A percentile compares a stretch with the other conserved stretches of the same genome.
phyloP scores from a whole-genome alignment of 768 basidiomycete genomes.

The Boletus rubropictus region DNA sequence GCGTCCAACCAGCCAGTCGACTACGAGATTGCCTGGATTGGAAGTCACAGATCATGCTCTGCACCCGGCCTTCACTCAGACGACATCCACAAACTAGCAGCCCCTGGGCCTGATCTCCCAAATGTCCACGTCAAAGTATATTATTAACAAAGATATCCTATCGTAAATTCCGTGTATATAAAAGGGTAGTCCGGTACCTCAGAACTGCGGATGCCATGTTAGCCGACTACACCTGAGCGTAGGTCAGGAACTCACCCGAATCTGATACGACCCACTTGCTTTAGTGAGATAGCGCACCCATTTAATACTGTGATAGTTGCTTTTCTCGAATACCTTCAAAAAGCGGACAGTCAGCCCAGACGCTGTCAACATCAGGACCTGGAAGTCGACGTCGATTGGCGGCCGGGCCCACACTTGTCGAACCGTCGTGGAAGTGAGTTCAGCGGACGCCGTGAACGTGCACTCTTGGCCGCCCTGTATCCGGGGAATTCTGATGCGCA shows the following conservation, averaged over 20 bases:
- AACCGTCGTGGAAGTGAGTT: constrained; percentile 80
- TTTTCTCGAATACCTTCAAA: constrained; percentile 97
- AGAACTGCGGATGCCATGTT: constrained; percentile 21
- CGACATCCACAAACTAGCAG: neutral
- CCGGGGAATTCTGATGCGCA: constrained; percentile 66
- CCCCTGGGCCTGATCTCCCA: constrained; percentile 1
- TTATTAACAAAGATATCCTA: constrained; percentile 23
- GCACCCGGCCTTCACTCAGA: neutral
- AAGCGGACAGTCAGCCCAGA: constrained; percentile 95
- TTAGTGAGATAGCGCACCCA: constrained; percentile 96
- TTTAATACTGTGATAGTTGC: constrained; percentile 88
- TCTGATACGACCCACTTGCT: constrained; percentile 89
- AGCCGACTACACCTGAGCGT: neutral
- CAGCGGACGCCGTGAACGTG: constrained; percentile 77
- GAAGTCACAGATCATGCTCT: constrained; percentile 10
- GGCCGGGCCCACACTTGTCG: constrained; percentile 97
- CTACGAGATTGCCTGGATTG: constrained; percentile 25
- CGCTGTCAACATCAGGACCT: constrained; percentile 97
- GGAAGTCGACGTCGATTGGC: constrained; percentile 97
- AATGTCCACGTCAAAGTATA: constrained; percentile 16
- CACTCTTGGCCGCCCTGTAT: constrained; percentile 91
- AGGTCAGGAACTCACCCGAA: constrained; percentile 59
- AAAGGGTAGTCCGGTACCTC: constrained; percentile 11
- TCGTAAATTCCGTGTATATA: constrained; percentile 24
- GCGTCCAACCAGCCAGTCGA: constrained; percentile 1